Evolutionary conservation across 2,329 filamentous ascomycete species (phyloP), one percentile per base, ranked within the genome.

Genomic region (Hyphodiscus sp.): DNA sequence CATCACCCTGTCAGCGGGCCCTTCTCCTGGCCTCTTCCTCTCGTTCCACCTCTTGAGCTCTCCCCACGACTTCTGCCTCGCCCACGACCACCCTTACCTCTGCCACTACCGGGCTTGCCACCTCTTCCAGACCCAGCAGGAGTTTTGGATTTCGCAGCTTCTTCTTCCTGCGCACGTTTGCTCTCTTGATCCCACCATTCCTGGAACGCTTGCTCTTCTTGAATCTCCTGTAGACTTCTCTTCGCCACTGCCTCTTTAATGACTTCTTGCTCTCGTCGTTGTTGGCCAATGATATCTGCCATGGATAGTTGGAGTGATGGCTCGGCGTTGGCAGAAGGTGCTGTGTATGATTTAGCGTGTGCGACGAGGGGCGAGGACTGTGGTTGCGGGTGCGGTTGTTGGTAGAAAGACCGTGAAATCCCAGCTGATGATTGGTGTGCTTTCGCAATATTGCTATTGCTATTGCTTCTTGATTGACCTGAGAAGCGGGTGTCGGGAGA

Each of bases 141-240:
- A 29, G 51, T 30, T 46, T 52, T 58, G 2, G 57, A 45, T 43
- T 56, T 60, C 2, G 55, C 54, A 41, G 62, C 63, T 50, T 66
- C 66, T 46, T 65, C 62, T 52, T 67, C 64, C 59, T 86, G 85
- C 41, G 86, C 81, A 26, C 87, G 78, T 55, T 79, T 78, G 63
- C 85, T 90, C 69, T 96, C 91, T 58, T 87, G 84, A 61, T 95
- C 89, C 91, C 91, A 96, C 91, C 91, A 96, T 68, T 95, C 85
- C 67, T 96, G 89, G 68, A 99, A 99, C 49, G 90, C 90, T 67
- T 99, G 94, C 70, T 99, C 94, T 60, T 94, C 84, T 68, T 99
- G 94, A 55, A 99, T 99, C 58, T 97, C 94, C 65, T 95, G 85
- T 29, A 99, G 73, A 58, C 89, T 94, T 52, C 92, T 81, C 71